phyloP scores from a whole-genome alignment of 148 eudicot genomes.

The Camellia japonica region DNA sequence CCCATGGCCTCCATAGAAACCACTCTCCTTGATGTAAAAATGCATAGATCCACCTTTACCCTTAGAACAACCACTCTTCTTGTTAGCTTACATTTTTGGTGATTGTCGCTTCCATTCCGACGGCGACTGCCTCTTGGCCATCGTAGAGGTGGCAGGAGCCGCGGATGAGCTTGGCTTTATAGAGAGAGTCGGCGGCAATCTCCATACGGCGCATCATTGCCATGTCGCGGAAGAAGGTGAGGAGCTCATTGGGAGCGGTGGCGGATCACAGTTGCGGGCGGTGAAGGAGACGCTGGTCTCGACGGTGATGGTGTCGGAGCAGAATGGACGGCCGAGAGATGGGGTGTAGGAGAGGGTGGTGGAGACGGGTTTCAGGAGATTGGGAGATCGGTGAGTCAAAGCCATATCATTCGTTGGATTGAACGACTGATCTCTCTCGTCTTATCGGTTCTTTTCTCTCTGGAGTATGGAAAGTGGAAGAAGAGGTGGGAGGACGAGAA shows the following conservation, averaged over 20 bases:
- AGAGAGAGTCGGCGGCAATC: slow-evolving; percentile 92
- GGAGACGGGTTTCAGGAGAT: slow-evolving; percentile 18
- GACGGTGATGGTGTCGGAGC: slow-evolving; percentile 57
- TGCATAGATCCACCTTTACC: slow-evolving; percentile 99
- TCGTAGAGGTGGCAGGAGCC: slow-evolving; percentile 95
- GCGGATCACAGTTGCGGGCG: slow-evolving; percentile 74
- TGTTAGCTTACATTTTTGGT: slow-evolving; percentile 27
- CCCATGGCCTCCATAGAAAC: slow-evolving; percentile 94
- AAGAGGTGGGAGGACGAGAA: not conserved
- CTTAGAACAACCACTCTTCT: slow-evolving; percentile 60
- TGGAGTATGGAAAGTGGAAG: not conserved
- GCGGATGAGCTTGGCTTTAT: slow-evolving; percentile 83
- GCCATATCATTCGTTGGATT: slow-evolving; percentile 31
- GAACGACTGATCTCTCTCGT: not conserved
- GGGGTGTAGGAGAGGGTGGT: slow-evolving; percentile 24
- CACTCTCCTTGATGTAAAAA: slow-evolving; percentile 71
- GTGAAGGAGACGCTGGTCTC: slow-evolving; percentile 79
- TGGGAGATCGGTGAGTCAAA: slow-evolving; percentile 29
- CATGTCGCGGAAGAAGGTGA: slow-evolving; percentile 73
- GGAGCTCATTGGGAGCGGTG: slow-evolving; percentile 60
- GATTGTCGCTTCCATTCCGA: slow-evolving; percentile 93
- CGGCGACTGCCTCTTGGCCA: slow-evolving; percentile 90
- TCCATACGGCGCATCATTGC: slow-evolving; percentile 85
- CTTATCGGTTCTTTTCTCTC: not conserved
- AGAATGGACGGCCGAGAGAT: slow-evolving; percentile 34